These are phyloP conservation scores for Dactylorhiza incarnata DNA, from an alignment of 106 monocot genomes.

Conservation along the genomic window DNA sequence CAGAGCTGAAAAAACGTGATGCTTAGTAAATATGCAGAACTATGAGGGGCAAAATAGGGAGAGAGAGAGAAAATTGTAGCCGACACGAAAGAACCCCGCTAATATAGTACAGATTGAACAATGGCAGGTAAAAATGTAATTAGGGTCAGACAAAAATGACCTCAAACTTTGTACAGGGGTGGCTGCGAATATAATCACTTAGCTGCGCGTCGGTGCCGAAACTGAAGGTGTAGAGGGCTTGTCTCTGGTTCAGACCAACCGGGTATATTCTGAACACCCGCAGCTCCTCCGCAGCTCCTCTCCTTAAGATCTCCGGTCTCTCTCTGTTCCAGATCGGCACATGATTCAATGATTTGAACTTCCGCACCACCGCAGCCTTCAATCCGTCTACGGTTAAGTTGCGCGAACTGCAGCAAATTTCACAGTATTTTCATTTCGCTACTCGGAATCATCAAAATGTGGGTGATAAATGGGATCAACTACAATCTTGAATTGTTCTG, in stretches of 20 bases:
- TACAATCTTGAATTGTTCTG: too few relatives aligned
- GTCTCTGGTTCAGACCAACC: conserved; percentile 59
- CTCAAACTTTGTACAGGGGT: conserved; percentile 34
- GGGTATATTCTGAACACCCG: conserved; percentile 62
- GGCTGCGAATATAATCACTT: conserved; percentile 26
- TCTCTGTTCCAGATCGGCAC: conserved; percentile 66
- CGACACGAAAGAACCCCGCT: too few relatives aligned
- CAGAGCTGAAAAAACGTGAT: too few relatives aligned
- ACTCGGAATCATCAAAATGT: too few relatives aligned
- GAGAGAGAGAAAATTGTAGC: too few relatives aligned
- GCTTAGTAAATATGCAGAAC: too few relatives aligned
- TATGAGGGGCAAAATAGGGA: too few relatives aligned
- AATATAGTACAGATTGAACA: too few relatives aligned
- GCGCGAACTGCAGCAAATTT: conserved; percentile 25
- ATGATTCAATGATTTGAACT: conserved; percentile 58
- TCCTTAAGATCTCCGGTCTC: conserved; percentile 50
- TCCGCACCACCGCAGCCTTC: conserved; percentile 38
- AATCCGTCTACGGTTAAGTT: conserved; percentile 34
- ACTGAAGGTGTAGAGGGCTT: conserved; percentile 62
- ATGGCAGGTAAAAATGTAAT: too few relatives aligned
- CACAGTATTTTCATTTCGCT: too few relatives aligned
- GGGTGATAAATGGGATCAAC: too few relatives aligned
- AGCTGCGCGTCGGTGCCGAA: conserved; percentile 42
- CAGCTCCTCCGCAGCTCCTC: conserved; percentile 30
- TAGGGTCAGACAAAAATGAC: conserved; percentile 6